phyloP scores from a whole-genome alignment of 805 yeast species.

The Spathaspora arborariae region DNA sequence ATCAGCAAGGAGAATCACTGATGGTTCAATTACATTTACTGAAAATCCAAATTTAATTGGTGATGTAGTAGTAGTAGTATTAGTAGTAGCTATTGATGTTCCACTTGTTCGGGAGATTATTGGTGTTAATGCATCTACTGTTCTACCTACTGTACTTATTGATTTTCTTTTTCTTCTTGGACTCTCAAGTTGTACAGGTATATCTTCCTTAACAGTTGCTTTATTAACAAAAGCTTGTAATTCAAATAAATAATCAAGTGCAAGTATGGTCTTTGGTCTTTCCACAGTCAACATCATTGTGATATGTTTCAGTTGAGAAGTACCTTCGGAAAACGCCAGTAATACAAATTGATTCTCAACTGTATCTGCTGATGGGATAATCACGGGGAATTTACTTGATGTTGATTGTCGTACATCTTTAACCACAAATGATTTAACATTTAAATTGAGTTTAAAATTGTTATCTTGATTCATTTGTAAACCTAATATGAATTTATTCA shows the following conservation, averaged over 20 bases:
- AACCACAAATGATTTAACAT: constrained; percentile 69
- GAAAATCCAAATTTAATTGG: constrained; percentile 44
- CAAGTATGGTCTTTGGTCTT: constrained; percentile 75
- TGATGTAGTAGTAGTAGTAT: constrained; percentile 1
- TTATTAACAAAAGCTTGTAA: constrained; percentile 59
- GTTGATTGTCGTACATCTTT: constrained; percentile 64
- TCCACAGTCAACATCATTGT: constrained; percentile 62
- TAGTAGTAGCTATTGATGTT: background rate
- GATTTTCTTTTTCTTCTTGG: constrained; percentile 2
- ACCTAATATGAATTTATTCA: constrained; percentile 53
- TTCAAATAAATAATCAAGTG: constrained; percentile 81
- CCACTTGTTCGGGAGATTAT: background rate
- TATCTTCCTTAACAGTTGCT: constrained; percentile 23
- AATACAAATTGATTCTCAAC: constrained; percentile 71
- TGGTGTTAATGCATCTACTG: constrained; percentile 1
- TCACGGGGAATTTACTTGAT: constrained; percentile 70
- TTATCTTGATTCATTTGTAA: constrained; percentile 52
- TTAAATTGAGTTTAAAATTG: constrained; percentile 55
- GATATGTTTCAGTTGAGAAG: constrained; percentile 36
- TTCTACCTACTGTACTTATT: background rate
- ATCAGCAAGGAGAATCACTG: constrained; percentile 76
- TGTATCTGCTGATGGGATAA: constrained; percentile 67
- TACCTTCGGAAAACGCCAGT: constrained; percentile 42
- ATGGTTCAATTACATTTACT: constrained; percentile 70
- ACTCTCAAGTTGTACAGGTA: background rate